phyloP scores from a whole-genome alignment of 768 basidiomycete species.

The Rubroboletus satanas region DNA sequence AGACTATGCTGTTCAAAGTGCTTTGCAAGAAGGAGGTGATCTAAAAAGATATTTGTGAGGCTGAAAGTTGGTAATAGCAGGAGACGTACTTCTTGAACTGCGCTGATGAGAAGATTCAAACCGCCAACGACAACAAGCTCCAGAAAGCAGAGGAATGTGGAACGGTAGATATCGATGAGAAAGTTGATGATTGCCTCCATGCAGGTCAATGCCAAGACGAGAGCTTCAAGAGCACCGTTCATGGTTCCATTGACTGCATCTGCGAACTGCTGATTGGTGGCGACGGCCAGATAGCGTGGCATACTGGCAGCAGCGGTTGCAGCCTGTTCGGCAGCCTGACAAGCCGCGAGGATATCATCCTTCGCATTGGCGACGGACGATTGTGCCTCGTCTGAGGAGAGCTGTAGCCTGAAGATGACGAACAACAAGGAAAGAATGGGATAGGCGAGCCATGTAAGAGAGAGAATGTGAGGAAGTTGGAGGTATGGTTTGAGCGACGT shows the following conservation, averaged over 20 bases:
- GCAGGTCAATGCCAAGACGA: constrained; percentile 71
- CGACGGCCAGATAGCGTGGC: constrained; percentile 83
- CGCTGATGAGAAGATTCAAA: constrained; percentile 73
- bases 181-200: constrained; percentile 91
- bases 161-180: constrained; percentile 87
- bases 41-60: constrained; percentile 36
- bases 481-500: constrained; percentile 74
- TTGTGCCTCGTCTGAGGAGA: constrained; percentile 69
- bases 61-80: not conserved
- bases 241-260: constrained; percentile 78
- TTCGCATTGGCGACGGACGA: constrained; percentile 68
- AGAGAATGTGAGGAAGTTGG: constrained; percentile 74
- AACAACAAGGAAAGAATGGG: constrained; percentile 87
- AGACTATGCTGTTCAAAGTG: constrained; percentile 58
- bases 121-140: constrained; percentile 84
- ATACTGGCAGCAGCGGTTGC: constrained; percentile 80
- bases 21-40: constrained; percentile 65
- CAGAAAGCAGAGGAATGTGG: constrained; percentile 89
- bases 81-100: constrained; percentile 72
- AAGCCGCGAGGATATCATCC: constrained; percentile 73
- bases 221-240: constrained; percentile 67
- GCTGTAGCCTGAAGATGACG: constrained; percentile 76
- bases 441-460: constrained; percentile 87
- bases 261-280: constrained; percentile 75
- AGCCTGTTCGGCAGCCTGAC: constrained; percentile 79